phyloP scores from a whole-genome alignment of 1,139 yeast genomes.

The Magnusiomyces clavatus region DNA sequence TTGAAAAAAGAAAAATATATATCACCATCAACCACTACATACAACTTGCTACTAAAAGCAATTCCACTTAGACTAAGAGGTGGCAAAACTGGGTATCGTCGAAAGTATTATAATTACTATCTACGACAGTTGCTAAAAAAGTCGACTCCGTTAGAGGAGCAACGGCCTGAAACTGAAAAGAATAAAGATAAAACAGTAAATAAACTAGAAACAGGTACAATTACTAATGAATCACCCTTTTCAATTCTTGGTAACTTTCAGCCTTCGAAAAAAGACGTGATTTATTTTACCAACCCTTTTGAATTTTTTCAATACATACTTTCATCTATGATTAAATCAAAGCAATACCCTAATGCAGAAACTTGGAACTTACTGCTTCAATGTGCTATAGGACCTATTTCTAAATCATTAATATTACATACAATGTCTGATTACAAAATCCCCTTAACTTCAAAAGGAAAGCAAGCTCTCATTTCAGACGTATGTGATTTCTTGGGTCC shows the following conservation, averaged over 20 bases:
- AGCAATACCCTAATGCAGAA: conserved; percentile 30
- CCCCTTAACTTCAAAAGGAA: conserved; percentile 19
- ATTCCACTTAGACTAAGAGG: conserved; percentile 9
- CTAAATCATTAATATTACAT: conserved; percentile 17
- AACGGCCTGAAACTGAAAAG: conserved; percentile 3
- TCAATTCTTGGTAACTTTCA: conserved; percentile 14
- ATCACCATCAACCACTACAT: conserved; percentile 38
- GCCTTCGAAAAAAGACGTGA: conserved; percentile 28
- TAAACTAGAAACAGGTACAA: not conserved
- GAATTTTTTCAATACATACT: conserved; percentile 19
- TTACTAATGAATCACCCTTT: conserved; percentile 16
- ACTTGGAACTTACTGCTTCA: conserved; percentile 35
- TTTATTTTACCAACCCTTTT: conserved; percentile 22
- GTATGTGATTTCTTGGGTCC: conserved; percentile 21
- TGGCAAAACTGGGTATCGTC: conserved; percentile 9
- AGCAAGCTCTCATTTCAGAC: conserved; percentile 19
- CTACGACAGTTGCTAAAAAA: conserved; percentile 1
- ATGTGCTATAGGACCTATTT: conserved; percentile 18
- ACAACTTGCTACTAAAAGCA: conserved; percentile 33
- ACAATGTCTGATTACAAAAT: conserved; percentile 21
- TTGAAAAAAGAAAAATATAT: conserved; percentile 31
- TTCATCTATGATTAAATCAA: conserved; percentile 28
- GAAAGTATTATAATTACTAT: conserved; percentile 9
- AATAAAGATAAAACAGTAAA: conserved; percentile 20
- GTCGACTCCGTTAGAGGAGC: too few species aligned